A percentile compares a stretch with the other conserved stretches of the same genome.
Conservation (phyloP, 805 yeast genomes). For the Metschnikowia colocasiae region DNA sequence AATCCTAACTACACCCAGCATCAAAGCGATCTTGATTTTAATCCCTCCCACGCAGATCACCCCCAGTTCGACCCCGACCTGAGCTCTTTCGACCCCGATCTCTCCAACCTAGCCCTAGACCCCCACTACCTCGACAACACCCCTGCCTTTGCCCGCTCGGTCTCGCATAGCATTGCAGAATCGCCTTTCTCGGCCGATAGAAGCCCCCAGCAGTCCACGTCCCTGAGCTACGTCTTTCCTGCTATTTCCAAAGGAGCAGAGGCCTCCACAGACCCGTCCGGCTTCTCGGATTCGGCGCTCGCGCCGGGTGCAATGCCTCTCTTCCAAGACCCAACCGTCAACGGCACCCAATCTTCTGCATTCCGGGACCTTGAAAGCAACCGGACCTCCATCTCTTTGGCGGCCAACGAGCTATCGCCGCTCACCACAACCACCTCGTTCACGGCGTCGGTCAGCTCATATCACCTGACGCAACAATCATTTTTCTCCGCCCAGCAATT, state of each 20-base stretch:
- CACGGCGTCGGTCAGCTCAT: slow-evolving; percentile 38
- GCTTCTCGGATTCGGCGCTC: not conserved
- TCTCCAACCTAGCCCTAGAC: not conserved
- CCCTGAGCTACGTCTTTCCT: not conserved
- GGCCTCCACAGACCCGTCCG: not conserved
- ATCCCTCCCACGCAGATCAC: not conserved
- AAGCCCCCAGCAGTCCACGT: not conserved
- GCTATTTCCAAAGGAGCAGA: not conserved
- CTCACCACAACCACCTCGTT: slow-evolving; percentile 42
- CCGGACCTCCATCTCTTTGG: slow-evolving; percentile 14
- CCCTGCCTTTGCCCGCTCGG: not conserved
- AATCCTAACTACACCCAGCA: too few relatives aligned
- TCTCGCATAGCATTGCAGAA: not conserved
- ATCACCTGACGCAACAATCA: slow-evolving; percentile 42
- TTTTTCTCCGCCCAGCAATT: slow-evolving; percentile 43
- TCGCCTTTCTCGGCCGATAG: not conserved
- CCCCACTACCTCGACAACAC: not conserved
- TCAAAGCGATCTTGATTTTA: not conserved
- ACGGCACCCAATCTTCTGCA: not conserved
- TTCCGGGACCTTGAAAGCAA: slow-evolving; percentile 7
- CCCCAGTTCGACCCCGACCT: not conserved
- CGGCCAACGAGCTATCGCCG: slow-evolving; percentile 34
- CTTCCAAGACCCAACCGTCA: not conserved
- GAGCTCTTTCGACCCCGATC: not conserved
- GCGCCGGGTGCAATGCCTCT: not conserved